Evolutionary conservation across 2,329 filamentous ascomycete genomes (phyloP).

Genomic region (Claviceps sp.): DNA sequence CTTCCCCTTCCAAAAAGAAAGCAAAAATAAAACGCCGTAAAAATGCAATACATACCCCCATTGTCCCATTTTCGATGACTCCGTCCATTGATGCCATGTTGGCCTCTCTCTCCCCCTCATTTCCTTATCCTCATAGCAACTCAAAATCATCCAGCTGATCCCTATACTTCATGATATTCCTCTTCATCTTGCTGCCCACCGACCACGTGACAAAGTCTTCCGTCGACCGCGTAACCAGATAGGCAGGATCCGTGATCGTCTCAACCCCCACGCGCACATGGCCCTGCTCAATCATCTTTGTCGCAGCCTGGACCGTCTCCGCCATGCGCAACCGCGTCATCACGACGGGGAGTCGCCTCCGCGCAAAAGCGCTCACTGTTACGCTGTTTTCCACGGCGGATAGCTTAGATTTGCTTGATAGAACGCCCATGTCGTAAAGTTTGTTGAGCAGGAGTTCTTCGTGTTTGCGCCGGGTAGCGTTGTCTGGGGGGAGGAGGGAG

Average conservation of each 20-base stretch:
- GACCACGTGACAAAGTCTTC: slow-evolving; percentile 97
- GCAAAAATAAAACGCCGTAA: background rate
- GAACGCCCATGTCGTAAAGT: slow-evolving; percentile 80
- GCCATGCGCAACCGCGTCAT: slow-evolving; percentile 90
- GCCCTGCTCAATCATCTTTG: slow-evolving; percentile 84
- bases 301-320: slow-evolving; percentile 73
- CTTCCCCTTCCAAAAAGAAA: background rate
- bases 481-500: slow-evolving; percentile 67
- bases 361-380: slow-evolving; percentile 79
- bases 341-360: slow-evolving; percentile 72
- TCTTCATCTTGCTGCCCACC: slow-evolving; percentile 92
- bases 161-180: slow-evolving; percentile 86
- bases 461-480: slow-evolving; percentile 65
- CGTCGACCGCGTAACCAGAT: slow-evolving; percentile 75
- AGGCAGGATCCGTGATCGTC: slow-evolving; percentile 79
- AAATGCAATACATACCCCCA: background rate
- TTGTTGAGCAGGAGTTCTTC: slow-evolving; percentile 84
- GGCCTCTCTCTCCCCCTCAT: background rate
- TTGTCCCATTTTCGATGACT: background rate
- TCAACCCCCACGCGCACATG: slow-evolving; percentile 87
- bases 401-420: slow-evolving; percentile 63
- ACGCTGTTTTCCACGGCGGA: slow-evolving; percentile 77
- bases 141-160: slow-evolving; percentile 96
- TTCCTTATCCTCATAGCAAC: slow-evolving; percentile 41
- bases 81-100: background rate